phyloP scores from a whole-genome alignment of 805 yeast genomes.

The Candida broadrunensis region DNA sequence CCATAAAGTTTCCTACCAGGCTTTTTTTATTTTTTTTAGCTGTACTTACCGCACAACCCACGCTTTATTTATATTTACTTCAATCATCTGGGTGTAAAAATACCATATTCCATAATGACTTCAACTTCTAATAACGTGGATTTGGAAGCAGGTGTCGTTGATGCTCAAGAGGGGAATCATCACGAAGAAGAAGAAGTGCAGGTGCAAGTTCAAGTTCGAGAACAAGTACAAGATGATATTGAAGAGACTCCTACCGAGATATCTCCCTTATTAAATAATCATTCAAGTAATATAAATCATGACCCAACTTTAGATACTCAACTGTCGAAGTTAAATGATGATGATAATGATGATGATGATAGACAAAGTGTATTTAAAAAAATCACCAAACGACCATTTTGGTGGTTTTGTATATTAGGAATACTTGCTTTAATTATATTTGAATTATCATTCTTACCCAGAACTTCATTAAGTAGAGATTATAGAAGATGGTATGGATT shows the following conservation, averaged over 20 bases:
- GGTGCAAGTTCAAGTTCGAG: not conserved
- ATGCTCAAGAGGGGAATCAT: not conserved
- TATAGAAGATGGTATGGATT: conserved; percentile 71
- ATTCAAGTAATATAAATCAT: not conserved
- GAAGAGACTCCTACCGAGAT: not conserved
- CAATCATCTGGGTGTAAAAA: no score
- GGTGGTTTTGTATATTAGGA: conserved; percentile 37
- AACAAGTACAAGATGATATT: not conserved
- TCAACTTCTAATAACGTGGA: no score
- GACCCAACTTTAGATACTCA: not conserved
- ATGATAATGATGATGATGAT: conserved; percentile 6
- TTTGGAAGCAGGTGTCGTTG: not conserved
- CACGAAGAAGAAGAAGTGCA: not conserved
- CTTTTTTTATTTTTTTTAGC: no score
- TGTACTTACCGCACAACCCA: no score
- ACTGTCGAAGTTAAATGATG: not conserved
- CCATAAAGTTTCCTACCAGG: no score
- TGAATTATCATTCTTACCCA: conserved; percentile 71
- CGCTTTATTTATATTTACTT: no score
- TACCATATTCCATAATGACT: no score
- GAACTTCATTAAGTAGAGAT: conserved; percentile 82
- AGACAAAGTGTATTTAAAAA: conserved; percentile 3
- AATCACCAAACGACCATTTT: conserved; percentile 12
- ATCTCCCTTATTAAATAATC: not conserved
- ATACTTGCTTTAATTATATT: conserved; percentile 50